phyloP scores from a whole-genome alignment of 495 filamentous ascomycete species.

The Penicillium longicatenatum region DNA sequence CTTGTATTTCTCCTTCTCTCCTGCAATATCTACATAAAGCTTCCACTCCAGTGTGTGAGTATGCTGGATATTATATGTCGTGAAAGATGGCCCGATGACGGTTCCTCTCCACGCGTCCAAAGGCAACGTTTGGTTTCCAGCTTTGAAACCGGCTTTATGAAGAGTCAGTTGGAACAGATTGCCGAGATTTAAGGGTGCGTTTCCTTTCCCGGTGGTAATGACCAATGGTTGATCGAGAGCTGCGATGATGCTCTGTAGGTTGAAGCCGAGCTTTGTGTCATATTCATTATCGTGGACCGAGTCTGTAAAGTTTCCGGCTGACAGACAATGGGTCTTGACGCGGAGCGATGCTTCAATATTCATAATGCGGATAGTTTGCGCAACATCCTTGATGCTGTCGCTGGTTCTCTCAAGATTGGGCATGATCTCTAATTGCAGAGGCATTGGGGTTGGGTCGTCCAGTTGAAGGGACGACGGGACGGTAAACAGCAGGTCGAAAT shows the following conservation, averaged over 20 bases:
- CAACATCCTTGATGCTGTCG: constrained; percentile 12
- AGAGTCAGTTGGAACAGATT: constrained; percentile 8
- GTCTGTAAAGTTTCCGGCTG: background rate
- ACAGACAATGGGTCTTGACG: background rate
- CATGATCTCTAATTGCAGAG: constrained; percentile 13
- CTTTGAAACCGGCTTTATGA: background rate
- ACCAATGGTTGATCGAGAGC: background rate
- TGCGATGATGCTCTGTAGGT: background rate
- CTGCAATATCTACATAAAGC: background rate
- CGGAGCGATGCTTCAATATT: background rate
- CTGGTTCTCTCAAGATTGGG: constrained; percentile 10
- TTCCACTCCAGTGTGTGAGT: background rate
- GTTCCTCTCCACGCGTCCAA: background rate
- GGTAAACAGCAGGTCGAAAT: constrained; percentile 11
- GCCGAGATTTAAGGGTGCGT: constrained; percentile 3
- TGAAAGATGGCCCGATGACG: background rate
- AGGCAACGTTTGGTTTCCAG: background rate
- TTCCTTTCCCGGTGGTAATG: background rate
- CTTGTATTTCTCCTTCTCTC: background rate
- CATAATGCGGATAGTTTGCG: background rate
- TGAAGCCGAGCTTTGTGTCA: background rate
- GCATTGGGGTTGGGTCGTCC: constrained; percentile 15
- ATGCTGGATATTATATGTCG: background rate
- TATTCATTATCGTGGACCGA: background rate
- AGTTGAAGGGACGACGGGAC: constrained; percentile 15